Conservation (phyloP, 148 eudicot genomes). For the Chenopodium suecicum region DNA sequence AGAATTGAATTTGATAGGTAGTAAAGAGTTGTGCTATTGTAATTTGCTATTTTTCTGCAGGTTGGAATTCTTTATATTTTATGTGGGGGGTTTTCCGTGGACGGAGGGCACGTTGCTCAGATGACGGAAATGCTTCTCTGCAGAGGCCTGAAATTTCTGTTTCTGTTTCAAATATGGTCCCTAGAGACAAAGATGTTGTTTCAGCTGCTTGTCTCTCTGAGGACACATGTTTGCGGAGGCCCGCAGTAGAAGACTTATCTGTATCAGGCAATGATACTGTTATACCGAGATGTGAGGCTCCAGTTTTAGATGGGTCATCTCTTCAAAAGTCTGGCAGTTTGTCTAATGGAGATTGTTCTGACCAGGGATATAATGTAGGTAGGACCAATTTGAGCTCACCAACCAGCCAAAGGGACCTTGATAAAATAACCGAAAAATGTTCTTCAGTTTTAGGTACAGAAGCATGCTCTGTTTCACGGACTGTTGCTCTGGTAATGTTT, state of each 20-base stretch:
- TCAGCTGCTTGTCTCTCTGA: slow-evolving; percentile 36
- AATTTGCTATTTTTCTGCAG: slow-evolving; percentile 36
- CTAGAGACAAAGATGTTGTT: slow-evolving; percentile 27
- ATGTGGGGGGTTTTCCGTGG: slow-evolving; percentile 91
- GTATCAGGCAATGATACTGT: slow-evolving; percentile 17
- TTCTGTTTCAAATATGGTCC: slow-evolving; percentile 20
- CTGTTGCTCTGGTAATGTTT: slow-evolving; percentile 42
- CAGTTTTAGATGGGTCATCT: slow-evolving; percentile 30
- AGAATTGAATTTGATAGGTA: background rate
- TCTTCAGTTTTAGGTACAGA: slow-evolving; percentile 30
- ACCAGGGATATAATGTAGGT: slow-evolving; percentile 26
- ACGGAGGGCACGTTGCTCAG: slow-evolving; percentile 43
- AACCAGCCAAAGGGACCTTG: slow-evolving; percentile 29
- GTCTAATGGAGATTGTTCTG: slow-evolving; percentile 39
- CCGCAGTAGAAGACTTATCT: slow-evolving; percentile 35
- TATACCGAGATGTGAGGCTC: slow-evolving; percentile 27
- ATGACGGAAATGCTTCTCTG: slow-evolving; percentile 28
- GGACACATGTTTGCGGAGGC: slow-evolving; percentile 36
- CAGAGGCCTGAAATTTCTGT: slow-evolving; percentile 33
- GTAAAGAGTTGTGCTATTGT: background rate
- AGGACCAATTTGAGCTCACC: slow-evolving; percentile 16
- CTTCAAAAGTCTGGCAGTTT: slow-evolving; percentile 27
- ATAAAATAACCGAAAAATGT: slow-evolving; percentile 25
- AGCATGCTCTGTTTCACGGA: slow-evolving; percentile 17
- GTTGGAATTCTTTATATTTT: slow-evolving; percentile 85